Base-by-base conservation (phyloP, 1,284 basidiomycete species). In the Vanrija humicola region DNA sequence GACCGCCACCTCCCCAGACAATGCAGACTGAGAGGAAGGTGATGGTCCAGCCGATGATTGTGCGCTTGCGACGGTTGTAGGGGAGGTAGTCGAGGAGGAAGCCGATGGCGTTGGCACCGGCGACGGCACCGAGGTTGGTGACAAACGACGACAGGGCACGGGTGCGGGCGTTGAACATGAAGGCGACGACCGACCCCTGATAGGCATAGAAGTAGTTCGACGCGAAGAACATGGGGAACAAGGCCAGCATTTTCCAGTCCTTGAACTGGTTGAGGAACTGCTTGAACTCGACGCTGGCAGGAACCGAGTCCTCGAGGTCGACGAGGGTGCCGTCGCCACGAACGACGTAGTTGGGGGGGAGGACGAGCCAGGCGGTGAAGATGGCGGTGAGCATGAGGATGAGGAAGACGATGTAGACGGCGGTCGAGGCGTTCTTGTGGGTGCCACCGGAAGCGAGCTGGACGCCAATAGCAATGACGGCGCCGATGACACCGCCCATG, bases 391-490 rank as follows among this genome's bases (percentile, higher is more conserved):
- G 53, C 65, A 73, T 73, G 58, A 76, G 67, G 63, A 74, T 65
- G 48, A 76, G 51, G 61, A 76, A 74, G 3, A 68, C 73, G 38
- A 71, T 46, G 58, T 71, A 73, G 28, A 70, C 64, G 18, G 56
- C 59, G 2, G 74, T 76, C 3, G 68, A 63, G 3, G 72, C 66
- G 19, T 56, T 43, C 0, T 61, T 54, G 14, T 69, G 55, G 21
- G 63, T 62, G 9, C 34, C 34, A 14, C 34, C 34, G 5, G 66
- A 66, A 50, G 65, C 38, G 39, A 67, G 62, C 25, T 72, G 64
- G 46, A 75, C 65, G 1, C 73, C 76, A 18, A 79, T 64, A 38
- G 78, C 75, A 56, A 81, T 79, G n/a, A 76, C 69, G 5, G 72
- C 66, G 1, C 80, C 79, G 28, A 80, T 66, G 6, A 79, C 67